phyloP scores from a whole-genome alignment of 2,329 filamentous ascomycete species.

The Ophiostoma ips region DNA sequence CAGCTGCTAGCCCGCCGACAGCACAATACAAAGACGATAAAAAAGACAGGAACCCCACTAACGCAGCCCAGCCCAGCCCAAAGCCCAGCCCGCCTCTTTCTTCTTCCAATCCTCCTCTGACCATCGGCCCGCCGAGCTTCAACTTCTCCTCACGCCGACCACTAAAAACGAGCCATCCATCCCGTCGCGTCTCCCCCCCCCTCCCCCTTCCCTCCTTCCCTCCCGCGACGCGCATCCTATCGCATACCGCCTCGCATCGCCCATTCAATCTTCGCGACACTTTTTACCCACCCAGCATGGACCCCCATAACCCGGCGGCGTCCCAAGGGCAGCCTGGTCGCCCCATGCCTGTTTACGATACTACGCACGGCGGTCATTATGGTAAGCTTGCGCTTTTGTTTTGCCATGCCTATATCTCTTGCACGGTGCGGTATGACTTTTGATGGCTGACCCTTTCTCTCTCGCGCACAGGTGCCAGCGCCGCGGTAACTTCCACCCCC shows the following conservation, averaged over 20 bases:
- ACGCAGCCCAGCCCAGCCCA: background rate
- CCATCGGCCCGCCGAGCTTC: constrained; percentile 5
- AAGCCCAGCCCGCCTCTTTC: constrained; percentile 1
- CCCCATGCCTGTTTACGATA: constrained; percentile 56
- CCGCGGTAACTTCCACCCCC: constrained; percentile 33
- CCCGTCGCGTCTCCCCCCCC: background rate
- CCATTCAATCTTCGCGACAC: background rate
- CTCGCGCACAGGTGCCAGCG: constrained; percentile 45
- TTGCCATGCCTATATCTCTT: background rate
- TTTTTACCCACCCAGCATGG: constrained; percentile 29
- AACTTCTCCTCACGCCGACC: background rate
- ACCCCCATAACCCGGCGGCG: constrained; percentile 37
- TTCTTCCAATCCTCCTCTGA: background rate
- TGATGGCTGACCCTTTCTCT: background rate
- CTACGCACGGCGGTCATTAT: constrained; percentile 62
- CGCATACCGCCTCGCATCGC: background rate
- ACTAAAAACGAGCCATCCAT: constrained; percentile 1
- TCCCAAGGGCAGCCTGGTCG: constrained; percentile 44
- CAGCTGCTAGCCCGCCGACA: background rate
- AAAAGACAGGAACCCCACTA: background rate
- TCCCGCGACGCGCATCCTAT: background rate
- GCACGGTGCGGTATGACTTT: no score
- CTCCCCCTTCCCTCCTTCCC: background rate
- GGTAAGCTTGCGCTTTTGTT: constrained; percentile 34
- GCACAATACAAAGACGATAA: background rate